Percentiles rank a stretch among this genome's conserved stretches.
Conservation (phyloP, 345 rosid genomes). For the Eucalyptus microcorys region DNA sequence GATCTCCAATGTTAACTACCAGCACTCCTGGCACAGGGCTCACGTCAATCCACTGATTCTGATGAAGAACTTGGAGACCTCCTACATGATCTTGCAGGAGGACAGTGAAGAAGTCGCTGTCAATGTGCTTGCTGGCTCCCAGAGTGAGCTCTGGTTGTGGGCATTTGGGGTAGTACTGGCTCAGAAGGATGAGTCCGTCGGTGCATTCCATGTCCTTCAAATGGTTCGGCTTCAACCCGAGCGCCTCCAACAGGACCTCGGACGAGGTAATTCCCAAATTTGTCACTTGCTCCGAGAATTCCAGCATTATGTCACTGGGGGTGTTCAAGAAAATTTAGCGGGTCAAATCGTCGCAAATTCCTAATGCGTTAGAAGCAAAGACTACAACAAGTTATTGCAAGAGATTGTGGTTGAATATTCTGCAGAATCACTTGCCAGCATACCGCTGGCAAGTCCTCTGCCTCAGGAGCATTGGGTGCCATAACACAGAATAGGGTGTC, state of each 20-base stretch:
- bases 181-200: background rate
- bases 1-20: constrained; percentile 6
- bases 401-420: background rate
- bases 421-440: constrained; percentile 9
- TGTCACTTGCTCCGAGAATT: background rate
- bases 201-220: constrained; percentile 7
- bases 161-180: constrained; percentile 27
- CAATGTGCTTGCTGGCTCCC: constrained; percentile 11
- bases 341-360: background rate
- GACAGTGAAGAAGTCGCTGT: constrained; percentile 4
- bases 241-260: constrained; percentile 19
- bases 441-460: constrained; percentile 17
- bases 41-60: constrained; percentile 15
- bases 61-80: constrained; percentile 17
- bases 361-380: background rate
- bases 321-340: background rate
- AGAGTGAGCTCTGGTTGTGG: constrained; percentile 25
- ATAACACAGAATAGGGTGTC: constrained; percentile 18
- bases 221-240: constrained; percentile 2
- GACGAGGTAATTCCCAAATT: background rate
- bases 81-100: constrained; percentile 19
- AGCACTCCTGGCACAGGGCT: background rate
- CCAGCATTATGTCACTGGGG: constrained; percentile 6
- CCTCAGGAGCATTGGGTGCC: constrained; percentile 14
- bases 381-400: background rate